Base-by-base conservation (phyloP, 768 basidiomycete genomes). In the Botryobasidium botryosum region DNA sequence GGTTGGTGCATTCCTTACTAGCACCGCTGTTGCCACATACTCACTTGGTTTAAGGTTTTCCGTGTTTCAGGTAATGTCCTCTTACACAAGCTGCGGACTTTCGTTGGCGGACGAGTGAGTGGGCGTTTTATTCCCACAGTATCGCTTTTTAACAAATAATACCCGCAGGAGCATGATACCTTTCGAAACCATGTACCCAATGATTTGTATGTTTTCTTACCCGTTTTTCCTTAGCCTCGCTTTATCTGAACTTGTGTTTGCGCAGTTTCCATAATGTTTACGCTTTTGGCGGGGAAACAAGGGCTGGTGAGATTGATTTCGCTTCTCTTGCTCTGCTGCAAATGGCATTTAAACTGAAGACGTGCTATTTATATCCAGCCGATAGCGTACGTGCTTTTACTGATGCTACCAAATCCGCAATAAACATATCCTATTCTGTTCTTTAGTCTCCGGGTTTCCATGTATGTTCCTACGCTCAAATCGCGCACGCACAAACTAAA, bases 21-120 rank as follows among this genome's bases (percentile, higher is more conserved):
- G 24, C 28, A 35, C 24, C 24, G 37, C 21, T 29, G 17, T 10
- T 42, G n/a, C n/a, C 1, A 12, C 26, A 2, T 24, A 31, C 17
- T 37, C 31, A n/a, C 38, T 21, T n/a, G n/a, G 28, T 17, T 15
- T 12, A 40, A 87, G 85, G 85, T 91, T 82, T 56, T 73, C 88
- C 0, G 58, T 74, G 6, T 94, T 87, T 55, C 86, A 94, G 57
- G 71, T 78, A 18, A 70, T 82, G 20, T 90, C 88, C 0, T 70
- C 86, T 1, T 94, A 84, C 57, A 84, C 81, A 21, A 92, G 92
- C 54, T 77, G 81, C 1, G 91, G 91, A 20, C 75, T 74, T 60
- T 88, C 85, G 13, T 68, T 92, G 4, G 77, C 78, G 12, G 92
- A 97, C 59, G 67, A 73, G 50, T 90, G 84, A 8, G 86, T 97